Evolutionary conservation across 2,329 filamentous ascomycete genomes (phyloP).

Genomic region (Neoarthrinium moseri): DNA sequence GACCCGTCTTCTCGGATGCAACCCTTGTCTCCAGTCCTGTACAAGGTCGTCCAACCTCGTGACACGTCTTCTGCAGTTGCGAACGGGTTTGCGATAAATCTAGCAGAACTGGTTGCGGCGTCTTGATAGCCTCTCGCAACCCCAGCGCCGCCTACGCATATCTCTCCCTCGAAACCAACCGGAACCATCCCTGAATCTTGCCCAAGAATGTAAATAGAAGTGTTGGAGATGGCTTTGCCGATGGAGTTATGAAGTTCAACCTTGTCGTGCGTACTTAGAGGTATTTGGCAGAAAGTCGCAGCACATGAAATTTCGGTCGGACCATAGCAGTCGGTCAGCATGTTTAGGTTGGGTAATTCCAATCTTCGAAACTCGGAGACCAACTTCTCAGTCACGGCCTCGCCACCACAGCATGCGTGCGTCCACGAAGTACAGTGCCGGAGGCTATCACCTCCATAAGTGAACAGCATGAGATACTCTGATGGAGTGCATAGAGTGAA

Average conservation of each 20-base stretch:
- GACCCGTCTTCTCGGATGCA: conserved; percentile 33
- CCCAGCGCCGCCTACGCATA: conserved; percentile 37
- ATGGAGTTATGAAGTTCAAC: not conserved
- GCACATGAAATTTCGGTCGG: conserved; percentile 13
- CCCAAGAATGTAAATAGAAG: conserved; percentile 37
- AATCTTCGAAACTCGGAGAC: too few species aligned
- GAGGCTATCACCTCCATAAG: too few species aligned
- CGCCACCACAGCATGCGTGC: too few species aligned
- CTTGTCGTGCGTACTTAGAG: not conserved
- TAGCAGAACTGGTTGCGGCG: conserved; percentile 9
- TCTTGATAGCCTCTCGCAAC: conserved; percentile 34
- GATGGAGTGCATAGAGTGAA: too few species aligned
- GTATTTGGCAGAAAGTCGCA: not conserved
- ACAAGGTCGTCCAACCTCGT: conserved; percentile 11
- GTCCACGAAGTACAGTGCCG: too few species aligned
- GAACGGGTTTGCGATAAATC: conserved; percentile 7
- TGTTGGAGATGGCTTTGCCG: conserved; percentile 13
- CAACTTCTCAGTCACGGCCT: too few species aligned
- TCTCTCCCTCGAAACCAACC: conserved; percentile 39
- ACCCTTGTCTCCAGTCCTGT: conserved; percentile 38
- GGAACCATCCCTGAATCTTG: conserved; percentile 32
- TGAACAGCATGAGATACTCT: too few species aligned
- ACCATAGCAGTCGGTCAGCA: conserved; percentile 19
- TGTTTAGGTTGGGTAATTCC: too few species aligned
- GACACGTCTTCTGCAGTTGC: not conserved